Conservation (phyloP, 148 eudicot species). For the Amaranthus palmeri region DNA sequence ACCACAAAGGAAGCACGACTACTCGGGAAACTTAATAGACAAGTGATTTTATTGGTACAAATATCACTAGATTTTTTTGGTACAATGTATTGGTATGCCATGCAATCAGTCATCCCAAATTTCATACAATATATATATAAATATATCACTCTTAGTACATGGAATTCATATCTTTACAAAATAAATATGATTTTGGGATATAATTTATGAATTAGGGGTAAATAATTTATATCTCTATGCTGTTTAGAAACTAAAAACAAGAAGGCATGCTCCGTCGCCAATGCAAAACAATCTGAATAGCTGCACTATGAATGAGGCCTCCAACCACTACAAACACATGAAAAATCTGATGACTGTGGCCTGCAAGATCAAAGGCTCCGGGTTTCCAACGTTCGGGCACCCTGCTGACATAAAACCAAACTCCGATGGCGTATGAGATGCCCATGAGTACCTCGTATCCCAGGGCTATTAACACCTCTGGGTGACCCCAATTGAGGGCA, state of each 20-base stretch:
- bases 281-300: constrained; percentile 56
- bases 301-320: constrained; percentile 63
- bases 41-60: neutral
- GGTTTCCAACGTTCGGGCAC: constrained; percentile 86
- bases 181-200: neutral
- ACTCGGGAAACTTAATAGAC: neutral
- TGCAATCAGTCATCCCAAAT: too few species aligned
- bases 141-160: neutral
- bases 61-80: neutral
- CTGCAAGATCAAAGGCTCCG: constrained; percentile 76
- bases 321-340: constrained; percentile 81
- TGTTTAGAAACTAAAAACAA: constrained; percentile 23
- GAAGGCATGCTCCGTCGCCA: constrained; percentile 48
- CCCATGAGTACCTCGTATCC: constrained; percentile 71
- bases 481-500: constrained; percentile 41
- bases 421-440: constrained; percentile 61
- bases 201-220: neutral
- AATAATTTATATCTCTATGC: neutral
- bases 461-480: constrained; percentile 52
- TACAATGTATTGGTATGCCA: too few species aligned
- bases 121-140: too few species aligned
- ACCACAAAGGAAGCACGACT: neutral
- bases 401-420: constrained; percentile 56
- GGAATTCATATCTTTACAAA: neutral
- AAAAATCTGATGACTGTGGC: constrained; percentile 92